These are phyloP conservation scores for Hanseniaspora valbyensis DNA, from an alignment of 805 yeast species.

Conservation along the genomic window DNA sequence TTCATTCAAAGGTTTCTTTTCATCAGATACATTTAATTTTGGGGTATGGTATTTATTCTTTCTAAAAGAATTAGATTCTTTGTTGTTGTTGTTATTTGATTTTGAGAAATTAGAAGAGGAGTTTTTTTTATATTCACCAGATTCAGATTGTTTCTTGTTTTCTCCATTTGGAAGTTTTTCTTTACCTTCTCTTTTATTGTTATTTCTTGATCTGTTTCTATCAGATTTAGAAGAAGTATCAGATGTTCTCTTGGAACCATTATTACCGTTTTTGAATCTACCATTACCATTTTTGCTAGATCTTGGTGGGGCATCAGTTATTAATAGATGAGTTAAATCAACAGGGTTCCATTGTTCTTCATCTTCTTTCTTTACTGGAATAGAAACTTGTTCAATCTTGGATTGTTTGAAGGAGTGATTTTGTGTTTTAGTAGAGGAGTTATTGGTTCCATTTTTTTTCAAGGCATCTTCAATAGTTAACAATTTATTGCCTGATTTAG, in stretches of 20 bases:
- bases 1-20: neutral
- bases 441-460: neutral
- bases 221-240: neutral
- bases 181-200: neutral
- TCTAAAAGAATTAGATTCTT: too few relatives aligned
- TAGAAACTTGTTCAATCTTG: conserved; percentile 1
- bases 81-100: neutral
- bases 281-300: neutral
- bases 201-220: neutral
- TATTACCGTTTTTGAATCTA: neutral
- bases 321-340: conserved; percentile 7
- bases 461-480: conserved; percentile 6
- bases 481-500: conserved; percentile 21
- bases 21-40: neutral
- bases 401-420: neutral
- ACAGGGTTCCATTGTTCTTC: conserved; percentile 10
- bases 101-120: neutral
- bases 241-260: neutral
- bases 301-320: neutral
- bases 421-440: neutral
- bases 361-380: conserved; percentile 14
- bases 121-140: neutral
- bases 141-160: neutral
- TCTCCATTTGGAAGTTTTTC: neutral
- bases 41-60: neutral